These are phyloP conservation scores for Sclerotinia minor DNA, from an alignment of 2,329 filamentous ascomycete species.

Conservation along the genomic window DNA sequence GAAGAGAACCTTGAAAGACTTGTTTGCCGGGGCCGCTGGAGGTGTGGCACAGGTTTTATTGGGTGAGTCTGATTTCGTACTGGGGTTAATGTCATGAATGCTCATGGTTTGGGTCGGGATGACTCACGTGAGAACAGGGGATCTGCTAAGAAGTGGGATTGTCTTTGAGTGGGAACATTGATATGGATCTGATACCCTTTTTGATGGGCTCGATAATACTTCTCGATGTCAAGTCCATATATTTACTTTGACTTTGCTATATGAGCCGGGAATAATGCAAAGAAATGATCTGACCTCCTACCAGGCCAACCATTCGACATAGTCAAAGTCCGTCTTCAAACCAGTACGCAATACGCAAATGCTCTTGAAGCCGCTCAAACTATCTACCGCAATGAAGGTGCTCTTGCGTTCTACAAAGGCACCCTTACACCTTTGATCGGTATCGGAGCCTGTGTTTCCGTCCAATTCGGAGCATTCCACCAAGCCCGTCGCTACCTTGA, in stretches of 20 bases:
- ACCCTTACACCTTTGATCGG: conserved; percentile 92
- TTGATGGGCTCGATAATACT: neutral
- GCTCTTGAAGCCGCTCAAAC: conserved; percentile 77
- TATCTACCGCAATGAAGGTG: conserved; percentile 86
- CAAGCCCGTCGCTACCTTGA: conserved; percentile 86
- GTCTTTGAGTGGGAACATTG: neutral
- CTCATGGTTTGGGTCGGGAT: conserved; percentile 15
- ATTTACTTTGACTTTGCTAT: neutral
- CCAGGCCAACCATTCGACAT: conserved; percentile 79
- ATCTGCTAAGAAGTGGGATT: neutral
- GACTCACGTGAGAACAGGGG: conserved; percentile 25
- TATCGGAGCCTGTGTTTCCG: conserved; percentile 95
- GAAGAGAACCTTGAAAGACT: conserved; percentile 64
- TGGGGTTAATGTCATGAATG: neutral
- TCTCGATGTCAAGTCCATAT: neutral
- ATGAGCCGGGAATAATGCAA: neutral
- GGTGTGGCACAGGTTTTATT: conserved; percentile 92
- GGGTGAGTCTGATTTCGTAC: conserved; percentile 58
- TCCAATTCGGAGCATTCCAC: conserved; percentile 98
- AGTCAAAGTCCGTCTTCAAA: conserved; percentile 96
- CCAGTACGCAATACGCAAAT: conserved; percentile 74
- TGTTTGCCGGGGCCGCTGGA: conserved; percentile 86
- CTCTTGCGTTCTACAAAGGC: conserved; percentile 96
- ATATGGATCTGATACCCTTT: neutral
- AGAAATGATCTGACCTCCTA: conserved; percentile 30